phyloP scores from a whole-genome alignment of 371 early-diverging fungal species.

The Mortierella sp. region DNA sequence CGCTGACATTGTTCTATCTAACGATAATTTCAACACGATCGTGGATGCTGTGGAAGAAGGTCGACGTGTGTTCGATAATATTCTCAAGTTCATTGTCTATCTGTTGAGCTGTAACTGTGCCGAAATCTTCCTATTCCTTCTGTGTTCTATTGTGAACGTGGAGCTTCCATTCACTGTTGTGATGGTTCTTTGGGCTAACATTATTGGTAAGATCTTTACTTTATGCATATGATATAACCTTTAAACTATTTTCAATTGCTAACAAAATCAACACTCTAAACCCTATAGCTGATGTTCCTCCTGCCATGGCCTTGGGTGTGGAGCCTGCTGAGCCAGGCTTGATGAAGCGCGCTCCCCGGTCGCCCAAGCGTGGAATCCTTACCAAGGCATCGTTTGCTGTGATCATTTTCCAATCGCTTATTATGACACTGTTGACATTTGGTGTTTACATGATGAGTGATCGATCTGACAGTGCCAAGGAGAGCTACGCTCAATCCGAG shows the following conservation, averaged over 20 bases:
- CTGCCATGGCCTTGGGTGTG: constrained; percentile 77
- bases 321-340: constrained; percentile 81
- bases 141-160: constrained; percentile 64
- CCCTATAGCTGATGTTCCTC: constrained; percentile 67
- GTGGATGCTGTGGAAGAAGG: constrained; percentile 86
- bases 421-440: constrained; percentile 69
- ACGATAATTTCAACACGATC: constrained; percentile 85
- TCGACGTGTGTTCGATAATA: constrained; percentile 82
- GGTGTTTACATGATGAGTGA: constrained; percentile 62
- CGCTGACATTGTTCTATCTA: constrained; percentile 82
- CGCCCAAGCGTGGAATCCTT: constrained; percentile 74
- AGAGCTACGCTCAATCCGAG: constrained; percentile 61
- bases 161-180: constrained; percentile 70
- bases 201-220: constrained; percentile 69
- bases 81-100: constrained; percentile 90
- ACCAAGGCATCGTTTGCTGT: constrained; percentile 65
- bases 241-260: neutral
- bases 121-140: constrained; percentile 77
- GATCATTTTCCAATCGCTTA: constrained; percentile 78
- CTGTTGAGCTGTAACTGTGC: constrained; percentile 91
- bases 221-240: neutral
- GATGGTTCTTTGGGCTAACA: constrained; percentile 92
- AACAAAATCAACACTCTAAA: neutral
- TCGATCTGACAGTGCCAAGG: constrained; percentile 11
- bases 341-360: constrained; percentile 76